These are phyloP conservation scores for Diplodia corticola DNA, from an alignment of 2,329 filamentous ascomycete genomes.

Conservation along the genomic window DNA sequence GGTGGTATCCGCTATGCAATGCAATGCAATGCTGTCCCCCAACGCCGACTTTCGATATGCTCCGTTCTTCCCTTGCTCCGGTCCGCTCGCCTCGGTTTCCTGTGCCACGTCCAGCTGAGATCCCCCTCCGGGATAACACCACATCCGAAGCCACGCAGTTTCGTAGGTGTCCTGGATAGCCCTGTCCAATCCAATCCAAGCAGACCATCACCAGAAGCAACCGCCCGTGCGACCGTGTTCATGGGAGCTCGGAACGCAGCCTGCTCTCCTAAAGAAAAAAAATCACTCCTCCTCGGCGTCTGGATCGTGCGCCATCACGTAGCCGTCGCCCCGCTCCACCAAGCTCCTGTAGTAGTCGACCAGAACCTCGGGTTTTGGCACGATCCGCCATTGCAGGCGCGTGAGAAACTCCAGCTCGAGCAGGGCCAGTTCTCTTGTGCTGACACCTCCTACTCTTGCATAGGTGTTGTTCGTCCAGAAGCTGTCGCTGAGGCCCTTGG, in stretches of 20 bases:
- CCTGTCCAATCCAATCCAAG: slow-evolving; percentile 11
- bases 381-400: slow-evolving; percentile 92
- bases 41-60: slow-evolving; percentile 22
- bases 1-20: slow-evolving; percentile 23
- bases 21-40: slow-evolving; percentile 23
- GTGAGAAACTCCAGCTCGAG: slow-evolving; percentile 92
- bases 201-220: background rate
- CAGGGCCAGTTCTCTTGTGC: slow-evolving; percentile 82
- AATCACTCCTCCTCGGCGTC: background rate
- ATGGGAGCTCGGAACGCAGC: background rate
- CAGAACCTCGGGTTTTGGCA: slow-evolving; percentile 89
- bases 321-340: slow-evolving; percentile 66
- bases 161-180: background rate
- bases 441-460: slow-evolving; percentile 88
- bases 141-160: background rate
- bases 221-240: background rate
- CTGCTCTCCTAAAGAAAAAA: no score
- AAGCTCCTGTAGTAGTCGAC: slow-evolving; percentile 91
- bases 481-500: slow-evolving; percentile 91
- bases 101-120: background rate
- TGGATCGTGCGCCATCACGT: slow-evolving; percentile 48
- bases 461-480: slow-evolving; percentile 99
- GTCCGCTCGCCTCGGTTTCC: background rate
- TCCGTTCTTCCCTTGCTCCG: slow-evolving; percentile 7
- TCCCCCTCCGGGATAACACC: background rate